Percentiles rank a stretch among this genome's conserved stretches.
Evolutionary conservation across 441 rosid genomes (phyloP).

Genomic region (Geranium incanum): DNA sequence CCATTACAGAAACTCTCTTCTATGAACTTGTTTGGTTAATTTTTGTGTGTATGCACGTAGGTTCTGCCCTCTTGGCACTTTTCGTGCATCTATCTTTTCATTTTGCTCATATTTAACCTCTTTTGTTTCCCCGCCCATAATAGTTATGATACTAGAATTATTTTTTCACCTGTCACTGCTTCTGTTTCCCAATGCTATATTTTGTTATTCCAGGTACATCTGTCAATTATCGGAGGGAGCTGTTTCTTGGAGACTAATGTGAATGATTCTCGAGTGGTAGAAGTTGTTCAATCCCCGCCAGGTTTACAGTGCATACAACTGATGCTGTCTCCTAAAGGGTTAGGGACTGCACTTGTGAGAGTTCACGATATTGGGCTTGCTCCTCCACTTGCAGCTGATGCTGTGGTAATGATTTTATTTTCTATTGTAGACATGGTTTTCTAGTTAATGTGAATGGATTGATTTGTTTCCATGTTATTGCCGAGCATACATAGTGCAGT

Average conservation of each 20-base stretch:
- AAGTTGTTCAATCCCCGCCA: conserved; percentile 59
- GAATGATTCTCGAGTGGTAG: conserved; percentile 75
- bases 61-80: background rate
- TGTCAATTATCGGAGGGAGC: conserved; percentile 90
- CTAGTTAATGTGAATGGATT: background rate
- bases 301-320: conserved; percentile 72
- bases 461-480: background rate
- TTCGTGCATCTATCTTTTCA: background rate
- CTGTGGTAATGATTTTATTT: conserved; percentile 42
- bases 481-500: conserved; percentile 1
- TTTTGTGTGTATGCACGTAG: background rate
- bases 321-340: conserved; percentile 67
- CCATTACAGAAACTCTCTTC: background rate
- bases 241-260: conserved; percentile 77
- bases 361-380: conserved; percentile 77
- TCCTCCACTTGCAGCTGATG: conserved; percentile 67
- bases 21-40: background rate
- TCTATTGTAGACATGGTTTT: background rate
- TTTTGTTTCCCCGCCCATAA: background rate
- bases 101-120: background rate
- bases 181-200: background rate
- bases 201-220: conserved; percentile 50
- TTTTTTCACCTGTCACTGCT: background rate
- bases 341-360: conserved; percentile 73
- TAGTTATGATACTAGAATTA: background rate